Evolutionary conservation across 73 alveolate species (phyloP).

Genomic region (Paraurostyla sp.): DNA sequence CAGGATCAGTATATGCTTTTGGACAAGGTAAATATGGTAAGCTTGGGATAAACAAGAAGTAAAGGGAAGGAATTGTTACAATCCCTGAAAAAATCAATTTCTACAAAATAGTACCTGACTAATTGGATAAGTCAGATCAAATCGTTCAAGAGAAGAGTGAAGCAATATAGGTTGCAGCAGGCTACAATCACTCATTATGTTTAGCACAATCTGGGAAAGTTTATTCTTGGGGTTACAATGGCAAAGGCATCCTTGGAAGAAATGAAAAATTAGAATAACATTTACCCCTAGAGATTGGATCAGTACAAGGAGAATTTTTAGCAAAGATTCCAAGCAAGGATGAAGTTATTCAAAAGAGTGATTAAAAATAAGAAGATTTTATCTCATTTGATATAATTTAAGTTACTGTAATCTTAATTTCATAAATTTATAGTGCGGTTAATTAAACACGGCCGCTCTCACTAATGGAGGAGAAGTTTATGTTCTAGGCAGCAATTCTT

Average conservation of each 20-base stretch:
- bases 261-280: slow-evolving; percentile 9
- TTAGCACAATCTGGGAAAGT: slow-evolving; percentile 47
- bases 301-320: background rate
- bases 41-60: slow-evolving; percentile 77
- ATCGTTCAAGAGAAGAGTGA: slow-evolving; percentile 41
- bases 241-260: slow-evolving; percentile 71
- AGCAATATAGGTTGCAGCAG: slow-evolving; percentile 32
- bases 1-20: slow-evolving; percentile 84
- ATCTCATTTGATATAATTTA: slow-evolving; percentile 30
- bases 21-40: slow-evolving; percentile 88
- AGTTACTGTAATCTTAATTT: slow-evolving; percentile 49
- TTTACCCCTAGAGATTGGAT: slow-evolving; percentile 39
- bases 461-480: slow-evolving; percentile 70
- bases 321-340: slow-evolving; percentile 4
- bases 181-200: slow-evolving; percentile 54
- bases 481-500: slow-evolving; percentile 57
- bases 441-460: slow-evolving; percentile 42
- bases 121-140: slow-evolving; percentile 1
- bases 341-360: slow-evolving; percentile 31
- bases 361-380: slow-evolving; percentile 34
- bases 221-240: slow-evolving; percentile 70
- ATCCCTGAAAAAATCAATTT: slow-evolving; percentile 25
- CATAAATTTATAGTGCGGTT: slow-evolving; percentile 40
- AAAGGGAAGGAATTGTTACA: slow-evolving; percentile 45
- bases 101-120: slow-evolving; percentile 3